Evolutionary conservation across 2,329 filamentous ascomycete species (phyloP).

Genomic region (Aspergillus clavatus): DNA sequence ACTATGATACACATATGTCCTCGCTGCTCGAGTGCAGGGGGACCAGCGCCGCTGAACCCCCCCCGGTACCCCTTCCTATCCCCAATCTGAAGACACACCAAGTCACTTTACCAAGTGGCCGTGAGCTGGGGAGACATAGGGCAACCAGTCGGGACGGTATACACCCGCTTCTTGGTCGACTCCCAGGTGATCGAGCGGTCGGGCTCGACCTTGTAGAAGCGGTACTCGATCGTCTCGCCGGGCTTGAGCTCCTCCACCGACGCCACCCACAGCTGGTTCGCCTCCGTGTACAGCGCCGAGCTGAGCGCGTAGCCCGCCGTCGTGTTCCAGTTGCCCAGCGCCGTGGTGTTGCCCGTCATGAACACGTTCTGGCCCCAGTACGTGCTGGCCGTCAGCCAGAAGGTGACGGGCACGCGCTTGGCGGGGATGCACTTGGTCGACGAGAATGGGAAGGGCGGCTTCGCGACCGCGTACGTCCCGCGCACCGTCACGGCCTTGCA

Average conservation of each 20-base stretch:
- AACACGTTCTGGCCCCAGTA: background rate
- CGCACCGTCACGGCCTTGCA: conserved; percentile 5
- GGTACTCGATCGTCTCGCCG: background rate
- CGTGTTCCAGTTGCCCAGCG: background rate
- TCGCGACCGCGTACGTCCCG: conserved; percentile 6
- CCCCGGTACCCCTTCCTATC: no score
- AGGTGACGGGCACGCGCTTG: background rate
- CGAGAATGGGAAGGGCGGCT: background rate
- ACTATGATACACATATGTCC: no score
- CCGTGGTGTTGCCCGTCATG: background rate
- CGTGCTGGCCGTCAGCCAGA: background rate
- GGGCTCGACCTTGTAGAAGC: background rate
- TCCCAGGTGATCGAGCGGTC: background rate
- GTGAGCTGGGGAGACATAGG: background rate
- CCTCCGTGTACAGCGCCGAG: background rate
- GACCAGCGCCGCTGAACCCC: no score
- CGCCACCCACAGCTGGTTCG: background rate
- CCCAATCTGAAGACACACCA: no score
- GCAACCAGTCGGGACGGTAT: background rate
- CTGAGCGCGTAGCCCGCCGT: background rate
- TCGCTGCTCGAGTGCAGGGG: no score
- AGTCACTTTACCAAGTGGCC: background rate
- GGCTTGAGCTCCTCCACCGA: background rate
- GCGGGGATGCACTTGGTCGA: background rate
- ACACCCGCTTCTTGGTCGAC: background rate